These are phyloP conservation scores for Trametes cingulata DNA, from an alignment of 768 basidiomycete species.

Conservation along the genomic window DNA sequence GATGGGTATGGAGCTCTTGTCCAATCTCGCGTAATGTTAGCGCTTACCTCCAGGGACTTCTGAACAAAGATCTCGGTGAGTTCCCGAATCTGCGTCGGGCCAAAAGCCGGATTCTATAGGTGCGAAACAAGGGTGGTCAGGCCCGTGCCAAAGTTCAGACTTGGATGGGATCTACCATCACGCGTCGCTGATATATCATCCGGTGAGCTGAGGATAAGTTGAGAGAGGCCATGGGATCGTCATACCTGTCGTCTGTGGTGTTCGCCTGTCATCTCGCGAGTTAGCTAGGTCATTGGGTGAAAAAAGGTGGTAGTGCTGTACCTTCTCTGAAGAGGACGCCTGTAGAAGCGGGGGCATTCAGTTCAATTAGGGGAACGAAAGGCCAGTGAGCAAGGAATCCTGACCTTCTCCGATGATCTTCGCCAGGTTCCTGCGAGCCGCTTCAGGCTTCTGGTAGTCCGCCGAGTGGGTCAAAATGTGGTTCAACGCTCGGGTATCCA, in stretches of 20 bases:
- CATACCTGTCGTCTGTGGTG: constrained; percentile 44
- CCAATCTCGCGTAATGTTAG: not conserved
- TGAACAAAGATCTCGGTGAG: constrained; percentile 57
- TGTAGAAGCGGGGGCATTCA: not conserved
- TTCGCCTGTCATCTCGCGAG: constrained; percentile 21
- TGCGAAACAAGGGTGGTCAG: not conserved
- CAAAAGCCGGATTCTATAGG: constrained; percentile 64
- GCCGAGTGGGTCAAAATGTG: constrained; percentile 63
- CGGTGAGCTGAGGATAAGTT: not conserved
- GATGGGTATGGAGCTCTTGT: too few species aligned
- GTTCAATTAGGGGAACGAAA: too few species aligned
- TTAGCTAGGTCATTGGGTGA: not conserved
- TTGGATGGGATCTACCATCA: constrained; percentile 28
- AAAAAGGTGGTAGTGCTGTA: not conserved
- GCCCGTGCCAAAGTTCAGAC: too few species aligned
- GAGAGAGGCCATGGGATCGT: not conserved
- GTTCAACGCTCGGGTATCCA: constrained; percentile 61
- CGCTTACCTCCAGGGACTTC: constrained; percentile 50
- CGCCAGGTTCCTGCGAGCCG: constrained; percentile 38
- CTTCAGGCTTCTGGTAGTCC: constrained; percentile 58
- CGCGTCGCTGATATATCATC: constrained; percentile 13
- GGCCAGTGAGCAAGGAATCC: too few species aligned
- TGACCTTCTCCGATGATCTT: constrained; percentile 50
- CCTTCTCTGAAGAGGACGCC: constrained; percentile 42
- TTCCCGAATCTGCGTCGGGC: constrained; percentile 55